These are phyloP conservation scores for Candolleomyces eurysporus DNA, from an alignment of 768 basidiomycete genomes.

Conservation along the genomic window DNA sequence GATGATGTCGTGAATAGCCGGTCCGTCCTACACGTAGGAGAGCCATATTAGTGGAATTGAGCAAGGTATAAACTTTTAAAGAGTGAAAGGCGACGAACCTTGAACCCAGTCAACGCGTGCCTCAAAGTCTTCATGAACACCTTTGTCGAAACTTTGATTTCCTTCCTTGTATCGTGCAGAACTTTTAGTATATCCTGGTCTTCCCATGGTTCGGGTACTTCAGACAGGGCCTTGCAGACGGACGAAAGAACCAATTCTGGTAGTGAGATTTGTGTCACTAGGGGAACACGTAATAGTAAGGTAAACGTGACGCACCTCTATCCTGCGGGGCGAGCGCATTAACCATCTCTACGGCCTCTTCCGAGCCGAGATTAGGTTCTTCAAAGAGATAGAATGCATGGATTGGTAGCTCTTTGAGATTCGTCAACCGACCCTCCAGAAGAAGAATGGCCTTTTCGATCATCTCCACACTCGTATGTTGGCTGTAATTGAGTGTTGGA, in stretches of 20 bases:
- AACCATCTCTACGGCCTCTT: slow-evolving; percentile 56
- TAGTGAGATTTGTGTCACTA: neutral
- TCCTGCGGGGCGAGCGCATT: slow-evolving; percentile 37
- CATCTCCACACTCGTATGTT: slow-evolving; percentile 51
- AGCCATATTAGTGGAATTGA: neutral
- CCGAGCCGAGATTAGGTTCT: slow-evolving; percentile 55
- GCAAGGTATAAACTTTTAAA: neutral
- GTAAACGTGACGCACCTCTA: slow-evolving; percentile 38
- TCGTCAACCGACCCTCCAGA: slow-evolving; percentile 67
- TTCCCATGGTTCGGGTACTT: slow-evolving; percentile 30
- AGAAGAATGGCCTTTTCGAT: slow-evolving; percentile 62
- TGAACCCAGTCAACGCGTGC: slow-evolving; percentile 78
- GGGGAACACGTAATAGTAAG: too few relatives aligned
- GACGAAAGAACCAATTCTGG: slow-evolving; percentile 32
- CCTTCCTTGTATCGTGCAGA: slow-evolving; percentile 44
- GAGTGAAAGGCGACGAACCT: slow-evolving; percentile 46
- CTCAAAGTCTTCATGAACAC: slow-evolving; percentile 71
- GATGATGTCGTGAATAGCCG: slow-evolving; percentile 44
- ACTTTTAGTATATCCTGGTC: slow-evolving; percentile 22
- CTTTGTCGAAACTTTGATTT: slow-evolving; percentile 40
- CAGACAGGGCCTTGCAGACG: slow-evolving; percentile 28
- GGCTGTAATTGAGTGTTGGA: slow-evolving; percentile 25
- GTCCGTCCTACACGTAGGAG: slow-evolving; percentile 41
- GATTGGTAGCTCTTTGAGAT: slow-evolving; percentile 65
- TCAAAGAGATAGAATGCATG: slow-evolving; percentile 79